Percentiles rank a stretch among this genome's conserved stretches.
These are phyloP conservation scores for Circinella umbellata DNA, from an alignment of 371 early-diverging fungal species.

Conservation along the genomic window DNA sequence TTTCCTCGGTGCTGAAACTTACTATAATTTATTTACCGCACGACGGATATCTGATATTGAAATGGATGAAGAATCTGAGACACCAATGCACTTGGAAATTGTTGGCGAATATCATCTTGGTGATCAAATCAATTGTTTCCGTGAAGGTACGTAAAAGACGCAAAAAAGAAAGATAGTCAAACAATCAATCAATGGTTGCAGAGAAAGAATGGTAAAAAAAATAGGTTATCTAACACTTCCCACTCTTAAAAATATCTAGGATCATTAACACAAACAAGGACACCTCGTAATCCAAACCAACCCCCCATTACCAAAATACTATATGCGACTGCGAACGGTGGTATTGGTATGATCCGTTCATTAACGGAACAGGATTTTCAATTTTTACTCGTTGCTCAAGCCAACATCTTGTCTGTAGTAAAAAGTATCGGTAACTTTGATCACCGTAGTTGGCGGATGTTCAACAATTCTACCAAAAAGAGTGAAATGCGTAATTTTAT, in stretches of 20 bases:
- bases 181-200: not conserved
- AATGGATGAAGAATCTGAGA: constrained; percentile 17
- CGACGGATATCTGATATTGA: constrained; percentile 45
- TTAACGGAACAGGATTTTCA: constrained; percentile 62
- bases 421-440: constrained; percentile 63
- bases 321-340: constrained; percentile 81
- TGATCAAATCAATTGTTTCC: constrained; percentile 79
- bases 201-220: not conserved
- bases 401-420: constrained; percentile 58
- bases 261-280: not conserved
- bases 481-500: constrained; percentile 62
- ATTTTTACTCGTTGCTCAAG: constrained; percentile 67
- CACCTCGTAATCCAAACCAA: not conserved
- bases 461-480: constrained; percentile 51
- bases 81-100: constrained; percentile 55
- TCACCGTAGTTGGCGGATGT: constrained; percentile 72
- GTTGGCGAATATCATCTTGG: constrained; percentile 82
- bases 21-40: constrained; percentile 66
- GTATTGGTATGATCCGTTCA: constrained; percentile 76
- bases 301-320: constrained; percentile 49
- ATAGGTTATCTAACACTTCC: no score
- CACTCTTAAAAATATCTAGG: not conserved
- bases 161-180: not conserved
- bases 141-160: constrained; percentile 47
- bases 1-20: constrained; percentile 68